Conservation (phyloP, 257 asterid genomes). For the Rhazya stricta region DNA sequence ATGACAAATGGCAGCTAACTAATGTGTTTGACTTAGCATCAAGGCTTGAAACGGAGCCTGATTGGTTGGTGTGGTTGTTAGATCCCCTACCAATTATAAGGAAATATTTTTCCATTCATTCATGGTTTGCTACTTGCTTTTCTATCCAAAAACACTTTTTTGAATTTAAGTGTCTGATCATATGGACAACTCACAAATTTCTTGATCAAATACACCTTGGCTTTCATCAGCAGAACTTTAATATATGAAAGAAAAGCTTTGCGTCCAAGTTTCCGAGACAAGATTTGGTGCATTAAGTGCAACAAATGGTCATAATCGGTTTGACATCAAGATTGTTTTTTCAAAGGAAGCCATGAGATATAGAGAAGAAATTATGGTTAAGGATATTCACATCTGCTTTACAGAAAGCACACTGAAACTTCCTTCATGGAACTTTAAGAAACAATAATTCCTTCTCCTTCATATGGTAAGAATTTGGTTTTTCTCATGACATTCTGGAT, state of each 20-base stretch:
- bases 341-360: background rate
- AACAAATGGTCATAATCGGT: constrained; percentile 5
- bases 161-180: constrained; percentile 4
- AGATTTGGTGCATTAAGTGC: constrained; percentile 17
- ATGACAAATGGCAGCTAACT: constrained; percentile 35
- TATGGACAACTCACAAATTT: constrained; percentile 8
- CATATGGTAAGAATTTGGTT: background rate
- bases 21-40: constrained; percentile 47
- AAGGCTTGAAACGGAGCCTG: constrained; percentile 31
- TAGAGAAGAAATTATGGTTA: background rate
- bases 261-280: constrained; percentile 5
- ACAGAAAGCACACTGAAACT: background rate
- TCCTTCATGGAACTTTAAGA: background rate
- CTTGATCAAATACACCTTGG: constrained; percentile 1
- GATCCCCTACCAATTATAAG: constrained; percentile 54
- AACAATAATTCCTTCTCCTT: background rate
- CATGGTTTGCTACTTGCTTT: constrained; percentile 33
- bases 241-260: background rate
- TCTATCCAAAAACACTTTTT: constrained; percentile 1
- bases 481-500: background rate
- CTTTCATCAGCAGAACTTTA: constrained; percentile 8
- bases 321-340: constrained; percentile 11
- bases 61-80: constrained; percentile 74
- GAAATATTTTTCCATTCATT: constrained; percentile 35
- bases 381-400: background rate